Base-by-base conservation (phyloP, 495 filamentous ascomycete genomes). In the Penicillium waksmanii region DNA sequence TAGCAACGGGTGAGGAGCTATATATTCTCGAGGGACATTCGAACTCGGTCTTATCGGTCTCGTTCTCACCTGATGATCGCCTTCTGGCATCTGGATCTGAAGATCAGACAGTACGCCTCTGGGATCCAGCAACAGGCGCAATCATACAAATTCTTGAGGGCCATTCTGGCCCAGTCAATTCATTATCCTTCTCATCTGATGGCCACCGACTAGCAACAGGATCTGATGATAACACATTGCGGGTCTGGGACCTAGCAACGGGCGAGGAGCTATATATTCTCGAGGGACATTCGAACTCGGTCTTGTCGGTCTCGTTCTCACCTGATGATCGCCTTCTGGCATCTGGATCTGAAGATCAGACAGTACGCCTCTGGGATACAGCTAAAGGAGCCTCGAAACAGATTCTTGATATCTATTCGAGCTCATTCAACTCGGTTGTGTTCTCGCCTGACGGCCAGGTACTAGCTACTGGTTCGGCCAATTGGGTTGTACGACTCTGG, bases 401-500 rank as follows among this genome's bases (percentile, higher is more conserved):
- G n/a, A 58, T 23, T 5, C 48, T 60, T 18, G 53, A 63, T n/a
- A 63, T 61, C 55, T 67, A 76, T 62, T 56, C 57, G 17, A 4
- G 23, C 33, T 31, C 0, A 17, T 65, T 75, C 51, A 51, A 0
- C 0, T 64, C 63, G 8, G 60, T 64, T 1, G 66, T 62, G 11
- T 79, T 79, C 64, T 74, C 73, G 31, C 66, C 62, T 11, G 64
- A 80, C 54, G 55, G 63, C 10, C 63, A 55, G 38, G 46, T 66
- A 27, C 15, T 79, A 3, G 67, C 57, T 18, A 76, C 74, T 13
- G 61, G 44, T 8, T 73, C 66, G 18, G 1, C 17, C n/a, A 64
- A 75, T 53, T 55, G 62, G 2, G 75, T 68, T 48, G 58, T 73
- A 13, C 64, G 69, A 55, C 54, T 77, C 58, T 80, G 76, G 73